Conservation (phyloP, 345 rosid species). For the Eucalyptus cladocalyx region DNA sequence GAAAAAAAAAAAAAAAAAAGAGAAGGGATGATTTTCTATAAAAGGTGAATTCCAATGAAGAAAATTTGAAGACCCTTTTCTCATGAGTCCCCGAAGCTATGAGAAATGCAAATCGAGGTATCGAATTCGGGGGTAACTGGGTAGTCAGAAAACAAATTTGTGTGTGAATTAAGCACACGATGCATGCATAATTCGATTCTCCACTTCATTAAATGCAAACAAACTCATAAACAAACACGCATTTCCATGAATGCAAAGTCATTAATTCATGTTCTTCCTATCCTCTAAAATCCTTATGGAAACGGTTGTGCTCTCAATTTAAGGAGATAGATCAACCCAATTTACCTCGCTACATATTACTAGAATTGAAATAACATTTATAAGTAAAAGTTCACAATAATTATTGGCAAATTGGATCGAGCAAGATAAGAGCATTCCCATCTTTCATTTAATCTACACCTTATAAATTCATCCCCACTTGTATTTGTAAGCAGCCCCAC, state of each 20-base stretch:
- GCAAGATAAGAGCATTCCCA: not conserved
- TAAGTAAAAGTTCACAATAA: accelerated
- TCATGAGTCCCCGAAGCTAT: not conserved
- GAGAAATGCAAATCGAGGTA: not conserved
- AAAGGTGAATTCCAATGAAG: not conserved
- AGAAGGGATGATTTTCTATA: not conserved
- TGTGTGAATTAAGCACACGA: not conserved
- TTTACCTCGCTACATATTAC: no score
- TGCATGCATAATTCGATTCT: not conserved
- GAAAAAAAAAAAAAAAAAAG: not conserved
- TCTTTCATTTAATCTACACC: not conserved
- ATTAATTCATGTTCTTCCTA: not conserved
- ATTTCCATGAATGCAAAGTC: not conserved
- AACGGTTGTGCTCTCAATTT: not conserved
- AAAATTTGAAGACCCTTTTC: not conserved
- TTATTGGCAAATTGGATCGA: not conserved
- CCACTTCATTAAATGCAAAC: not conserved
- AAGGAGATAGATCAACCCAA: not conserved
- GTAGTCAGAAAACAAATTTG: not conserved
- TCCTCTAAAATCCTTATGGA: not conserved
- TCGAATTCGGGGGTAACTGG: not conserved
- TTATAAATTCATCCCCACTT: not conserved
- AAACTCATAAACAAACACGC: not conserved
- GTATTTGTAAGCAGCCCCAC: not conserved
- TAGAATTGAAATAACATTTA: not conserved